phyloP scores from a whole-genome alignment of 1,284 basidiomycete species.

The Retiboletus flavoniger region DNA sequence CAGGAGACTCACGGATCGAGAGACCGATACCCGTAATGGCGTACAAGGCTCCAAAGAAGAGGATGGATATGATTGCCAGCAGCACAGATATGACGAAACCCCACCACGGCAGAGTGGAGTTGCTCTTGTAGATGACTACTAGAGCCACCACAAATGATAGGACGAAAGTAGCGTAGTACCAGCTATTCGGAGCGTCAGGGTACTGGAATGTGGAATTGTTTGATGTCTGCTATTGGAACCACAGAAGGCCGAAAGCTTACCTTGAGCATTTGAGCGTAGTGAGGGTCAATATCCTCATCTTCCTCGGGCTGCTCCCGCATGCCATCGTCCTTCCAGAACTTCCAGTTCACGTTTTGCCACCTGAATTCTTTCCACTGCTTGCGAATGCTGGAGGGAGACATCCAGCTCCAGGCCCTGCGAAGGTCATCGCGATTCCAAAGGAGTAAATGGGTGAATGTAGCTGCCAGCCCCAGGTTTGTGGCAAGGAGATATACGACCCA shows the following conservation, averaged over 20 bases:
- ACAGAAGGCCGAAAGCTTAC: conserved; percentile 21
- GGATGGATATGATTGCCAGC: conserved; percentile 41
- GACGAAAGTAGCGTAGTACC: conserved; percentile 43
- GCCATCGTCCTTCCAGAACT: conserved; percentile 46
- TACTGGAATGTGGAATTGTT: conserved; percentile 34
- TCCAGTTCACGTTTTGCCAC: conserved; percentile 39
- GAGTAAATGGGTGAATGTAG: conserved; percentile 51
- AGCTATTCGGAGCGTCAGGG: conserved; percentile 46
- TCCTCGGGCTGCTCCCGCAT: conserved; percentile 30
- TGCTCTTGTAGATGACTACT: conserved; percentile 47
- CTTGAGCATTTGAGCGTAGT: conserved; percentile 56
- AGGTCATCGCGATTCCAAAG: conserved; percentile 52
- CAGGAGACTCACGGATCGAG: conserved; percentile 41
- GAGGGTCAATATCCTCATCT: conserved; percentile 45
- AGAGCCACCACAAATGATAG: conserved; percentile 42
- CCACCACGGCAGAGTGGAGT: conserved; percentile 54
- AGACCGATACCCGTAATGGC: conserved; percentile 55
- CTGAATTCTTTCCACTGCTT: conserved; percentile 27
- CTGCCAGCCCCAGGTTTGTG: conserved; percentile 39
- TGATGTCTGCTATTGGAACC: background rate
- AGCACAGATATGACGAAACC: conserved; percentile 42
- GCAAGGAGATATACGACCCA: conserved; percentile 41
- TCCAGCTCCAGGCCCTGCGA: conserved; percentile 45
- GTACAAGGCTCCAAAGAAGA: conserved; percentile 48
- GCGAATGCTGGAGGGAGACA: conserved; percentile 25